Base-by-base conservation (phyloP, 108 stramenopile genomes). In the Cyclotella sp. region DNA sequence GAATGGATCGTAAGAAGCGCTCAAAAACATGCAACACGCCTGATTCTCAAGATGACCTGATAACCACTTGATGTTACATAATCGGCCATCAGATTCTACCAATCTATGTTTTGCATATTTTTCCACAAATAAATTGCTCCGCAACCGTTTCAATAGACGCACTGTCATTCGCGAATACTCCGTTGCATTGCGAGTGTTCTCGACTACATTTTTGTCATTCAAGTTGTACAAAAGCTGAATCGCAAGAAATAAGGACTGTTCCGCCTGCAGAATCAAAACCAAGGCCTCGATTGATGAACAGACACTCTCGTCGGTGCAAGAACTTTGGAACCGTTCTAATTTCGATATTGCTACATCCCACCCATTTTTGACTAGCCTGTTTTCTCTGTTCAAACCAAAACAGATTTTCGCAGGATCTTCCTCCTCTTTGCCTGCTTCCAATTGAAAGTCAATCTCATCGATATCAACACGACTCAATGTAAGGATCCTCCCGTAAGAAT, bases 1-100 rank as follows among this genome's bases (percentile, higher is more conserved):
- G 54, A 81, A 86, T 5, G 91, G 82, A 77, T 95, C 90, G 83
- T 91, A 95, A 15, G 85, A 77, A 41, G 77, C 68, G 78, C 51
- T 18, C 73, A 58, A 51, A 22, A 72, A 45, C n/a, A 26, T 14
- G 51, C 70, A 29, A n/a, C 63, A 24, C 0, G 40, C 52, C 52
- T 47, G 47, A 21, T 70, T 40, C 9, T 28, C 22, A 12, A 14
- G 13, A 16, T 21, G 28, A 51, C 49, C 42, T 19, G n/a, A 27
- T 44, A 18, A 40, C 26, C 34, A 27, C 47, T 18, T 43, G 44
- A 65, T 41, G 16, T 42, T 41, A 15, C 68, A 39, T 29, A 78
- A 65, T 52, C 42, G 47, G 12, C 77, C 78, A 40, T 78, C 70
- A 14, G 26, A 30, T 45, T 63, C 78, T 11, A 78, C 28, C 18